Percentiles rank a stretch among this genome's conserved stretches.
These are phyloP conservation scores for Daedaleopsis nitida DNA, from an alignment of 768 basidiomycete genomes.

Conservation along the genomic window DNA sequence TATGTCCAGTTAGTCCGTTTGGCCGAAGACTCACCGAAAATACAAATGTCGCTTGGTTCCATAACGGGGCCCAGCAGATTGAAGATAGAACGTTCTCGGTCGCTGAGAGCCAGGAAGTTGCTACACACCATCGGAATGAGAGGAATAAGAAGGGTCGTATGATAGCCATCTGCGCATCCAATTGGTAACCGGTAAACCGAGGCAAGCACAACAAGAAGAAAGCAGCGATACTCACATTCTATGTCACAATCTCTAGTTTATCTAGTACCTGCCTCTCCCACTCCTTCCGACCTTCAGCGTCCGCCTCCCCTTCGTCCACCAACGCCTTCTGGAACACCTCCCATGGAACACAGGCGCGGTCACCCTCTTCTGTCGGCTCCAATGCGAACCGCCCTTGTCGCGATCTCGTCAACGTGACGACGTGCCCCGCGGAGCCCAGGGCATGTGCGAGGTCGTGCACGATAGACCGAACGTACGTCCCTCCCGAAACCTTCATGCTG, in stretches of 20 bases:
- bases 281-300: slow-evolving; percentile 65
- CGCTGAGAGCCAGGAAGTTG: not conserved
- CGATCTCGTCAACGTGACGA: slow-evolving; percentile 87
- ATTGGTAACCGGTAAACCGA: not conserved
- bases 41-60: not conserved
- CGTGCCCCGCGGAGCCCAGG: slow-evolving; percentile 88
- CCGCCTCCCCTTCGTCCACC: slow-evolving; percentile 52
- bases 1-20: not conserved
- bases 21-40: not conserved
- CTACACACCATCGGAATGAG: not conserved
- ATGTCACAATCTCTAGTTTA: slow-evolving; percentile 57
- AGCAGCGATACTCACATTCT: not conserved
- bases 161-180: not conserved
- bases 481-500: slow-evolving; percentile 91
- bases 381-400: slow-evolving; percentile 83
- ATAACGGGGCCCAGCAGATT: not conserved
- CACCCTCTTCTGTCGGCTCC: slow-evolving; percentile 50
- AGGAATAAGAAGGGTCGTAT: not conserved
- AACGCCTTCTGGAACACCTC: slow-evolving; percentile 67
- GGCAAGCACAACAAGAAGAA: not conserved
- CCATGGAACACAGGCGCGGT: slow-evolving; percentile 71
- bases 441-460: slow-evolving; percentile 90
- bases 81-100: not conserved
- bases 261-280: slow-evolving; percentile 87
- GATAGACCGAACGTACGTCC: slow-evolving; percentile 95